Conservation (phyloP, 495 filamentous ascomycete species). For the Rostrohypoxylon terebratum region DNA sequence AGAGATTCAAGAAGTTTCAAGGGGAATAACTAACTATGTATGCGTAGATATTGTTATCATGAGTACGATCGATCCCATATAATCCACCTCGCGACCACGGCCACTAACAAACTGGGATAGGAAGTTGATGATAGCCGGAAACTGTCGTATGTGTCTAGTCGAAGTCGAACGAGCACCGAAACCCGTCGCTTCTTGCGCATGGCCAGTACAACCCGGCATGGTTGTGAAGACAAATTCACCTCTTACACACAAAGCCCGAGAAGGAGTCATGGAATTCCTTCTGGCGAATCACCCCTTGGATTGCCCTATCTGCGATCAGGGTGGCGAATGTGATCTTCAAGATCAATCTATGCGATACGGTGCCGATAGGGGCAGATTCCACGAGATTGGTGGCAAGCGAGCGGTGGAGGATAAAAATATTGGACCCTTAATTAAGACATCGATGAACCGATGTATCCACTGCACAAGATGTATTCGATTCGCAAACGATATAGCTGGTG, state of each 20-base stretch:
- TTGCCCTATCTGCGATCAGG: slow-evolving; percentile 98
- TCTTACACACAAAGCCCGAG: slow-evolving; percentile 93
- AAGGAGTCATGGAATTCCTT: slow-evolving; percentile 99
- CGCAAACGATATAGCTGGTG: slow-evolving; percentile 96
- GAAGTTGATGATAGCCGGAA: slow-evolving; percentile 98
- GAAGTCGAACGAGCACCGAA: slow-evolving; percentile 97
- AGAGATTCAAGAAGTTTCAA: background rate
- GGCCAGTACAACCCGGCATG: slow-evolving; percentile 98
- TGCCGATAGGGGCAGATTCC: slow-evolving; percentile 94
- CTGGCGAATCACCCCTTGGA: slow-evolving; percentile 97
- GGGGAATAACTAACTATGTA: slow-evolving; percentile 53
- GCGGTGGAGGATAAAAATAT: slow-evolving; percentile 99
- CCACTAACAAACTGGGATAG: slow-evolving; percentile 60
- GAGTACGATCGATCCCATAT: slow-evolving; percentile 68
- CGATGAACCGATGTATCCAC: slow-evolving; percentile 99
- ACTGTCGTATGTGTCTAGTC: slow-evolving; percentile 99
- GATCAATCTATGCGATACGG: slow-evolving; percentile 99
- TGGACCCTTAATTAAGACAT: slow-evolving; percentile 97
- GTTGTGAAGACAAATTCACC: slow-evolving; percentile 98
- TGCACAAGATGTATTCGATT: slow-evolving; percentile 98
- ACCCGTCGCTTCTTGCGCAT: slow-evolving; percentile 97
- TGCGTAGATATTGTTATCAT: slow-evolving; percentile 94
- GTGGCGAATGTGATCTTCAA: slow-evolving; percentile 97
- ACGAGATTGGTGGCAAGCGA: slow-evolving; percentile 93
- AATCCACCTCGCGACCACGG: slow-evolving; percentile 33